Evolutionary conservation across 1,139 yeast species (phyloP).

Genomic region (Pichia sp.): DNA sequence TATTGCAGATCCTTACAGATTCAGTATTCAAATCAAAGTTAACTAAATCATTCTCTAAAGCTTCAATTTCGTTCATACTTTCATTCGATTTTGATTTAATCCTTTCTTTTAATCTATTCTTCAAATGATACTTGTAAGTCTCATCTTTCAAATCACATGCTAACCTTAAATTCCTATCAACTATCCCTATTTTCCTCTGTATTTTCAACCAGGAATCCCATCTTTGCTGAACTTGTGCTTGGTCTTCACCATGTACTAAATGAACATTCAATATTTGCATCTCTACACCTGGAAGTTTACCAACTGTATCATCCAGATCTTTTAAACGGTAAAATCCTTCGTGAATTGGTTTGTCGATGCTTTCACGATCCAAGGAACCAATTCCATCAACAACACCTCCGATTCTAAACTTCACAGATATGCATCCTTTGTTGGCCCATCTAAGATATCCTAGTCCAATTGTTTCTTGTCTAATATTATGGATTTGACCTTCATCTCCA

Average conservation of each 20-base stretch:
- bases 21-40: conserved; percentile 4
- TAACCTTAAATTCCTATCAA: conserved; percentile 29
- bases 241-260: conserved; percentile 64
- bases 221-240: conserved; percentile 35
- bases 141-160: conserved; percentile 3
- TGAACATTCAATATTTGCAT: conserved; percentile 43
- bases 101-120: conserved; percentile 6
- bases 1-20: conserved; percentile 5
- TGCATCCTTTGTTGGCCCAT: conserved; percentile 58
- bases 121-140: conserved; percentile 3
- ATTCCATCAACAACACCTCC: conserved; percentile 19
- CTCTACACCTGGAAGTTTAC: conserved; percentile 35
- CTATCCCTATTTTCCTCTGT: conserved; percentile 41
- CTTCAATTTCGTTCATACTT: not conserved
- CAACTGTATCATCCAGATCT: conserved; percentile 16
- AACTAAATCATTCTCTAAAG: not conserved
- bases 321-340: conserved; percentile 14
- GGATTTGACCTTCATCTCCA: conserved; percentile 31
- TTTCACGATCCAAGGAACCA: not conserved
- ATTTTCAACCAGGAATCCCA: conserved; percentile 40
- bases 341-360: too few species aligned
- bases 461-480: conserved; percentile 32
- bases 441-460: conserved; percentile 50
- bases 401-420: conserved; percentile 31
- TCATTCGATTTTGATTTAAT: conserved; percentile 1